These are phyloP conservation scores for Lactifluus pinguis DNA, from an alignment of 768 basidiomycete species.

Conservation along the genomic window DNA sequence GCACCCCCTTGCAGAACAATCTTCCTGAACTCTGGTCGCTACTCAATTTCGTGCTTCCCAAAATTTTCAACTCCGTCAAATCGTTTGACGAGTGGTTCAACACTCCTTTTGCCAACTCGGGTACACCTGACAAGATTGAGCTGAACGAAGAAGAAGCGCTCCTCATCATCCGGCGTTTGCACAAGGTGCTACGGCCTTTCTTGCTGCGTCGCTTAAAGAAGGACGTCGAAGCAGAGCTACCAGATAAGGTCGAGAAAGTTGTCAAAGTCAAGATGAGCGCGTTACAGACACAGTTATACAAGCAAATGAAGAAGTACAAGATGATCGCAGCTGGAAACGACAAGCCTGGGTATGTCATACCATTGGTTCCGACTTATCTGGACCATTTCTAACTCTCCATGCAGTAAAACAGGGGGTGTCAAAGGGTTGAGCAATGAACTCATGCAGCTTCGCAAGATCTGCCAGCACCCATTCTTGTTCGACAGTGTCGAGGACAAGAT, in stretches of 20 bases:
- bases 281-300: slow-evolving; percentile 85
- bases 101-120: slow-evolving; percentile 98
- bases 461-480: slow-evolving; percentile 96
- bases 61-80: slow-evolving; percentile 97
- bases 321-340: slow-evolving; percentile 85
- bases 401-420: slow-evolving; percentile 64
- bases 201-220: slow-evolving; percentile 88
- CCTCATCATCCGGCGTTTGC: slow-evolving; percentile 91
- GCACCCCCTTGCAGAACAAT: slow-evolving; percentile 95
- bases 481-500: slow-evolving; percentile 92
- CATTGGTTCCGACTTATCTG: neutral
- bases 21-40: slow-evolving; percentile 93
- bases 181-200: slow-evolving; percentile 94
- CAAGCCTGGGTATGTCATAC: slow-evolving; percentile 52
- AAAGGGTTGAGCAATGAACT: slow-evolving; percentile 91
- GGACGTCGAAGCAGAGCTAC: slow-evolving; percentile 91
- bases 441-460: slow-evolving; percentile 97
- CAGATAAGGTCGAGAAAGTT: slow-evolving; percentile 96
- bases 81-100: slow-evolving; percentile 99
- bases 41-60: slow-evolving; percentile 89
- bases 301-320: slow-evolving; percentile 98
- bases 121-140: slow-evolving; percentile 95
- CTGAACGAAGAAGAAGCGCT: slow-evolving; percentile 99
- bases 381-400: neutral
- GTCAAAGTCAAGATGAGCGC: slow-evolving; percentile 95